Conservation (phyloP, 352 stramenopile genomes). For the Phytophthora fragariaefolia region DNA sequence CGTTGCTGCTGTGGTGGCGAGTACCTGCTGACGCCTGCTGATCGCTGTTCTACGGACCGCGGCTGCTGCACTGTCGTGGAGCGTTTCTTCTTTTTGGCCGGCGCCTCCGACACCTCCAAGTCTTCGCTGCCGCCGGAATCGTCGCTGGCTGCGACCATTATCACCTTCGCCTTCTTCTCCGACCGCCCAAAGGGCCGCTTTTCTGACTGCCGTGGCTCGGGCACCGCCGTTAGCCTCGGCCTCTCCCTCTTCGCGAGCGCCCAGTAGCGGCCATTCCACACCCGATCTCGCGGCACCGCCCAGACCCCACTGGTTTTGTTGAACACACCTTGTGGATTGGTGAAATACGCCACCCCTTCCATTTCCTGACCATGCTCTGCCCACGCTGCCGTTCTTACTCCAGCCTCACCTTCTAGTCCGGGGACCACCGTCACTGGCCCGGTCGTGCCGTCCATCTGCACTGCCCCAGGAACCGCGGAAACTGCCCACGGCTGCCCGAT, state of each 20-base stretch:
- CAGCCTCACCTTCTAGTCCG: not conserved
- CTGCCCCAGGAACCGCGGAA: not conserved
- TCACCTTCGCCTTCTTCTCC: no score
- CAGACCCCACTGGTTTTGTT: not conserved
- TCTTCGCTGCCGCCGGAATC: no score
- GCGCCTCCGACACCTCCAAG: no score
- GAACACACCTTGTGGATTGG: not conserved
- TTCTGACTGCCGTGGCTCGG: not conserved
- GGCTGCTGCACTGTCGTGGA: no score
- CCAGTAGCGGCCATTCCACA: conserved; percentile 1
- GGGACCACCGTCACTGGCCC: not conserved
- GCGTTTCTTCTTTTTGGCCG: no score
- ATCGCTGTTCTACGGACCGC: no score
- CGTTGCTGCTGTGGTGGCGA: no score
- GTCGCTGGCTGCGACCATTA: no score
- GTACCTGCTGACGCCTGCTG: not conserved
- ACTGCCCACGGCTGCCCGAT: conserved; percentile 9
- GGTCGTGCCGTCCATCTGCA: not conserved
- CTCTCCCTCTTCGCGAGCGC: not conserved
- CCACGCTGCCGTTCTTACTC: no score
- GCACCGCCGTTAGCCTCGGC: no score
- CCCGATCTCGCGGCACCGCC: not conserved
- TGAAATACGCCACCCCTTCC: not conserved
- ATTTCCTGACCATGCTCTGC: not conserved
- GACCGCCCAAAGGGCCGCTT: not conserved